A percentile compares a stretch with the other conserved stretches of the same genome.
Conservation (phyloP, 2,329 filamentous ascomycete genomes). For the Neofusicoccum laricinum region DNA sequence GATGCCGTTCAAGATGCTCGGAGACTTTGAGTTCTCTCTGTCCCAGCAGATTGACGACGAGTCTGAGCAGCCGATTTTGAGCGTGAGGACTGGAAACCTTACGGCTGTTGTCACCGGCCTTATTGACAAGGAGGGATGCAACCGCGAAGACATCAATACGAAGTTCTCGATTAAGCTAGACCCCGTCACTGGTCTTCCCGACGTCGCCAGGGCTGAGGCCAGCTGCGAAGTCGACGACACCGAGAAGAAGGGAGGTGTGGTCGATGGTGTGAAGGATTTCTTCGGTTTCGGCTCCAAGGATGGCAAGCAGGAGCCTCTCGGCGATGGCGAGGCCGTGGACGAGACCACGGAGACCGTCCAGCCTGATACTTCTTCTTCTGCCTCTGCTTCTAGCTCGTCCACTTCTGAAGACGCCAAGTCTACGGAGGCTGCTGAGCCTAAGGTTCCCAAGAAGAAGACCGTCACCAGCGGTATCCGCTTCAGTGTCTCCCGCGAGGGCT, state of each 20-base stretch:
- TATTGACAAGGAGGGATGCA: conserved; percentile 75
- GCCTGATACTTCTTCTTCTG: conserved; percentile 31
- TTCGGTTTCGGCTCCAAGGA: conserved; percentile 91
- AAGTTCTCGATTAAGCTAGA: conserved; percentile 74
- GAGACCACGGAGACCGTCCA: conserved; percentile 41
- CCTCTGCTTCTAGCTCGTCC: conserved; percentile 42
- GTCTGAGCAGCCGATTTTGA: conserved; percentile 60
- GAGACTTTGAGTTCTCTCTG: conserved; percentile 78
- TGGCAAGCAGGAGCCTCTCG: conserved; percentile 70
- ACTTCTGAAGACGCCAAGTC: conserved; percentile 50
- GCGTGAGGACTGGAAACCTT: conserved; percentile 76
- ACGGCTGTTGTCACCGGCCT: conserved; percentile 78
- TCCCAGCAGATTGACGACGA: conserved; percentile 64
- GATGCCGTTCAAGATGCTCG: conserved; percentile 74
- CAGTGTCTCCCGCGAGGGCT: conserved; percentile 44
- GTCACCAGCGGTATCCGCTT: conserved; percentile 54
- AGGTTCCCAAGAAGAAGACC: conserved; percentile 47
- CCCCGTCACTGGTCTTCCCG: conserved; percentile 73
- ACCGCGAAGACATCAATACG: conserved; percentile 72
- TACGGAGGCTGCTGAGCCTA: conserved; percentile 39
- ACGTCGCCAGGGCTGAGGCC: conserved; percentile 70
- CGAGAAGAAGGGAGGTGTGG: conserved; percentile 67
- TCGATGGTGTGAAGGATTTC: conserved; percentile 92
- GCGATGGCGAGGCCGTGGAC: conserved; percentile 55
- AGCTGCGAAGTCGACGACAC: conserved; percentile 77